Evolutionary conservation across 2,329 filamentous ascomycete species (phyloP).

Genomic region (Neofusicoccum umdonicola): DNA sequence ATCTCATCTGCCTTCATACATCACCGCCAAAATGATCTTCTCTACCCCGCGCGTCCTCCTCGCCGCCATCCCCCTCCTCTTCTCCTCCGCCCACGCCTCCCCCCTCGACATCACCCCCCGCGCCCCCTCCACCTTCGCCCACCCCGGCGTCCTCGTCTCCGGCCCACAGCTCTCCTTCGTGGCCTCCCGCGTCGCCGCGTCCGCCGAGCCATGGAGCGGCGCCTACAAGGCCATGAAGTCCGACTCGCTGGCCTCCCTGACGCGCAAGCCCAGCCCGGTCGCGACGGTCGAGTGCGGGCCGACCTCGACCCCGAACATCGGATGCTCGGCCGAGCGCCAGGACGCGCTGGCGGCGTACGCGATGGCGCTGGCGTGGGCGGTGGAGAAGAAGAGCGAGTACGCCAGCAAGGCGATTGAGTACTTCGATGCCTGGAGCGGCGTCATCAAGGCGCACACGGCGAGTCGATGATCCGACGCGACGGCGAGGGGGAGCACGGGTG

Average conservation of each 20-base stretch:
- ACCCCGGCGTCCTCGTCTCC: not conserved
- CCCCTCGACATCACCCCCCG: too few relatives aligned
- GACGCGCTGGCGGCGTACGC: not conserved
- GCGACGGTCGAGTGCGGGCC: not conserved
- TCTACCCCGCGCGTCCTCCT: too few relatives aligned
- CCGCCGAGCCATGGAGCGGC: not conserved
- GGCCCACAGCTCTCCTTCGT: not conserved
- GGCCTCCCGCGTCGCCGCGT: not conserved
- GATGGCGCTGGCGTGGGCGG: not conserved
- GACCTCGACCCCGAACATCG: not conserved
- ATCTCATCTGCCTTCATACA: too few relatives aligned
- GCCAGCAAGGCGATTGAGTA: not conserved
- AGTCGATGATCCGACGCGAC: not conserved
- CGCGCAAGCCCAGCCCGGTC: not conserved
- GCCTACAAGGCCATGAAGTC: not conserved
- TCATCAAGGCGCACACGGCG: not conserved
- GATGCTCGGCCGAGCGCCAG: not conserved
- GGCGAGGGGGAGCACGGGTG: not conserved
- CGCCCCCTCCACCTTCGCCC: not conserved
- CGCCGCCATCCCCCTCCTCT: too few relatives aligned
- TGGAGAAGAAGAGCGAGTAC: not conserved
- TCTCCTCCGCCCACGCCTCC: too few relatives aligned
- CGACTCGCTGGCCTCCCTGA: not conserved
- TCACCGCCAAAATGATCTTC: too few relatives aligned
- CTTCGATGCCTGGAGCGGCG: not conserved